These are phyloP conservation scores for Tulasnella sp. DNA, from an alignment of 768 basidiomycete genomes.

Conservation along the genomic window DNA sequence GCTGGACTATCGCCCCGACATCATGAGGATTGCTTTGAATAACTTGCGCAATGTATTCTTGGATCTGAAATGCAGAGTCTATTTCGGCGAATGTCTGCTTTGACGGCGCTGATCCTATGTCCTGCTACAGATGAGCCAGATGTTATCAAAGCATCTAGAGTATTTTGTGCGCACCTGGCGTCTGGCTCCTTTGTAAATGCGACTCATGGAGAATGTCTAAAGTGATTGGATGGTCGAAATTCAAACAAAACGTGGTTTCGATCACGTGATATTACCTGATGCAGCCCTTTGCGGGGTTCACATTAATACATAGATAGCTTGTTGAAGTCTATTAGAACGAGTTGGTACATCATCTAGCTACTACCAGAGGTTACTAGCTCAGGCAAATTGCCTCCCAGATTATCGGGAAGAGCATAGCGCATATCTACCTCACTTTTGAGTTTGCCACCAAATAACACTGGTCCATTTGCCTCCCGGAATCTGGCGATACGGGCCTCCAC, in stretches of 20 bases:
- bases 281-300: no score
- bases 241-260: no score
- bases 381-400: slow-evolving; percentile 37
- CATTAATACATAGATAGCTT: no score
- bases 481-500: slow-evolving; percentile 77
- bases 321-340: no score
- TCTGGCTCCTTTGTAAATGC: background rate
- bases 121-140: background rate
- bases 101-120: background rate
- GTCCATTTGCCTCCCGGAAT: slow-evolving; percentile 62
- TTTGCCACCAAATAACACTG: slow-evolving; percentile 79
- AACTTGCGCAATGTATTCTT: slow-evolving; percentile 85
- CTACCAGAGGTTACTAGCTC: no score
- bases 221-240: no score
- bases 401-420: slow-evolving; percentile 60
- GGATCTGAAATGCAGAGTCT: slow-evolving; percentile 87
- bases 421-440: slow-evolving; percentile 55
- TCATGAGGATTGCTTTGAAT: slow-evolving; percentile 81
- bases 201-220: no score
- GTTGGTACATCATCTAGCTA: no score
- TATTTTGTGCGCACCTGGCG: background rate
- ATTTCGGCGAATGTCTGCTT: slow-evolving; percentile 28
- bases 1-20: slow-evolving; percentile 47
- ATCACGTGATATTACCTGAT: no score
- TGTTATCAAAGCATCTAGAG: background rate